Conservation (phyloP, 179 eudicot genomes). For the Heliamphora pulchella region DNA sequence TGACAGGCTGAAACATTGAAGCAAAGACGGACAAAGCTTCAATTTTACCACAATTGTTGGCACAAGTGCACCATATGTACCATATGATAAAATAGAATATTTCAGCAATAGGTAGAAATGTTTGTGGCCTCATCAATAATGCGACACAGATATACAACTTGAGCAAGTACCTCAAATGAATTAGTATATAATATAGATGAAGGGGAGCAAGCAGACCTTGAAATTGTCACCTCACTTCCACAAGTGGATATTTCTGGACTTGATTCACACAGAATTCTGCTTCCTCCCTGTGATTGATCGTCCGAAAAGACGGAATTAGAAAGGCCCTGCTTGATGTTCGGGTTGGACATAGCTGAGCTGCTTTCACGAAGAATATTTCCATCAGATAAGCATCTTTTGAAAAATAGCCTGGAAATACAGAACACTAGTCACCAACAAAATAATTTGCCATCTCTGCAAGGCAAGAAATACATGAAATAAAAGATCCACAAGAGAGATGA, state of each 20-base stretch:
- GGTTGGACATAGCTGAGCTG: constrained; percentile 32
- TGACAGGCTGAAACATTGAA: background rate
- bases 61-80: background rate
- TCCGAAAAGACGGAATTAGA: constrained; percentile 29
- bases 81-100: background rate
- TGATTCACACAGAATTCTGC: constrained; percentile 39
- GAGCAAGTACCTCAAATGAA: background rate
- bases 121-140: constrained; percentile 2
- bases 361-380: constrained; percentile 66
- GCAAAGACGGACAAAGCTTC: too few species aligned
- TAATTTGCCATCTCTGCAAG: constrained; percentile 4
- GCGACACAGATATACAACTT: background rate
- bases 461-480: constrained; percentile 12
- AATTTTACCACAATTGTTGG: background rate
- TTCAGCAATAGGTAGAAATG: background rate
- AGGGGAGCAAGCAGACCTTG: constrained; percentile 40
- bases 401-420: constrained; percentile 37
- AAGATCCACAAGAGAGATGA: background rate
- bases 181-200: background rate
- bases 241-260: constrained; percentile 52
- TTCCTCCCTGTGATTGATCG: constrained; percentile 34
- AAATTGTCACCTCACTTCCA: constrained; percentile 46
- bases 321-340: constrained; percentile 31
- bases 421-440: constrained; percentile 7
- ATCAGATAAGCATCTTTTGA: constrained; percentile 72